Evolutionary conservation across 2,329 filamentous ascomycete species (phyloP).

Genomic region (Ciborinia camelliae): DNA sequence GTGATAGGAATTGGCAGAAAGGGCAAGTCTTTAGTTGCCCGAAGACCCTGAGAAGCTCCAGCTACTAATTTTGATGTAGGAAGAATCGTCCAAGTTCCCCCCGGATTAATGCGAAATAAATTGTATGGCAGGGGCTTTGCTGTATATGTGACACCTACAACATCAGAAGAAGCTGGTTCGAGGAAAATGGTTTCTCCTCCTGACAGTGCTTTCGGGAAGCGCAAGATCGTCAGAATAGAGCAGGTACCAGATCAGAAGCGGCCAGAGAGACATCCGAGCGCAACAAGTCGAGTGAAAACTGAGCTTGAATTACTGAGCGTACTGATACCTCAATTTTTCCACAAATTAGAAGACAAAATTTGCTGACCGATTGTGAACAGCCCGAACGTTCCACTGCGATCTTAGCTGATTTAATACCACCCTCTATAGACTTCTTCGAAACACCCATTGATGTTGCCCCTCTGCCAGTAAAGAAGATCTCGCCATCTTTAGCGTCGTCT

Average conservation of each 20-base stretch:
- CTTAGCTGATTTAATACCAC: conserved; percentile 30
- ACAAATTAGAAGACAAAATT: conserved; percentile 5
- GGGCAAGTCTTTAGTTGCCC: conserved; percentile 36
- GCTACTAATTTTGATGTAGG: conserved; percentile 39
- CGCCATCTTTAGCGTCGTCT: conserved; percentile 31
- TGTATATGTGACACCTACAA: conserved; percentile 48
- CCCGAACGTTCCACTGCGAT: conserved; percentile 28
- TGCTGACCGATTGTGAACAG: conserved; percentile 27
- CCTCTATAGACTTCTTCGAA: conserved; percentile 35
- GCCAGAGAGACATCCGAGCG: background rate
- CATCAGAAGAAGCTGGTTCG: conserved; percentile 44
- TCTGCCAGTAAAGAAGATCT: conserved; percentile 39
- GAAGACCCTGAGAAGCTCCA: background rate
- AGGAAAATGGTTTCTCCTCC: conserved; percentile 39
- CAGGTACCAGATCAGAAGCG: conserved; percentile 11
- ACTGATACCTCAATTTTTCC: conserved; percentile 19
- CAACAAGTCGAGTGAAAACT: background rate
- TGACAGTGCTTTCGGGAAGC: conserved; percentile 23
- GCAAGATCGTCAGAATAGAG: conserved; percentile 43
- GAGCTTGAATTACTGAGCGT: conserved; percentile 32
- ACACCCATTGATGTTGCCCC: conserved; percentile 35
- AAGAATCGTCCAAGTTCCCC: conserved; percentile 49
- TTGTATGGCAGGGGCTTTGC: conserved; percentile 51
- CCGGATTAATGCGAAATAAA: conserved; percentile 52
- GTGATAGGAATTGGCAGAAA: conserved; percentile 49